Percentiles rank a stretch among this genome's conserved stretches.
phyloP scores from a whole-genome alignment of 352 stramenopile species.

The Phytophthora ohioensis region DNA sequence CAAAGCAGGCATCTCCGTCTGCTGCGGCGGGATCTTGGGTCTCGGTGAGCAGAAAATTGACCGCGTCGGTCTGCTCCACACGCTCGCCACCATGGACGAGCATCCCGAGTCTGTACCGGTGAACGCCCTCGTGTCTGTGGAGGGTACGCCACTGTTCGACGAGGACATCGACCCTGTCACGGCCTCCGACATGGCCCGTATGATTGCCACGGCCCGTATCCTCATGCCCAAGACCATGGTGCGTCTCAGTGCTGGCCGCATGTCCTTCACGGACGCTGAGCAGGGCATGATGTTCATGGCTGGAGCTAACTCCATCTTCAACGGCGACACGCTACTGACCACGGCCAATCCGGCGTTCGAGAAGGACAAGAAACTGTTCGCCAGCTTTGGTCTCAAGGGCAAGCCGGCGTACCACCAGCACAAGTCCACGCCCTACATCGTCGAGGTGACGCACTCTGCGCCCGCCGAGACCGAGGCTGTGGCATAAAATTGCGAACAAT shows the following conservation, averaged over 20 bases:
- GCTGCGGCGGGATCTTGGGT: slow-evolving; percentile 97
- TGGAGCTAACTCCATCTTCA: slow-evolving; percentile 99
- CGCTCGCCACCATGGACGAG: slow-evolving; percentile 95
- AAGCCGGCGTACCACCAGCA: slow-evolving; percentile 95
- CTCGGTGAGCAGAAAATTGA: slow-evolving; percentile 96
- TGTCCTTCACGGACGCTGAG: slow-evolving; percentile 97
- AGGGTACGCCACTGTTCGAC: slow-evolving; percentile 95
- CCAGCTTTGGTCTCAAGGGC: slow-evolving; percentile 94
- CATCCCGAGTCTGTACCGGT: slow-evolving; percentile 98
- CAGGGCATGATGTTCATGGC: slow-evolving; percentile 98
- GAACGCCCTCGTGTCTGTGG: slow-evolving; percentile 96
- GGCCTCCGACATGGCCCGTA: slow-evolving; percentile 97
- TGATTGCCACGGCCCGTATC: slow-evolving; percentile 97
- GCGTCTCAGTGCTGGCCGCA: slow-evolving; percentile 95
- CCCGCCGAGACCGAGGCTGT: slow-evolving; percentile 46
- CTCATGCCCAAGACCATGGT: slow-evolving; percentile 99
- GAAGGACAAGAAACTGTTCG: slow-evolving; percentile 95
- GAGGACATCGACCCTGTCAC: slow-evolving; percentile 89
- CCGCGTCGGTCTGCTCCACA: slow-evolving; percentile 95
- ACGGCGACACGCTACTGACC: slow-evolving; percentile 97
- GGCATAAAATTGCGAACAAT: slow-evolving; percentile 32
- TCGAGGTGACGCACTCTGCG: slow-evolving; percentile 81
- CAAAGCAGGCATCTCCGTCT: slow-evolving; percentile 97
- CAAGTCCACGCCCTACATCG: slow-evolving; percentile 83
- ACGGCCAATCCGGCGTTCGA: slow-evolving; percentile 97